Base-by-base conservation (phyloP, 495 filamentous ascomycete genomes). In the Penicillium waksmanii region DNA sequence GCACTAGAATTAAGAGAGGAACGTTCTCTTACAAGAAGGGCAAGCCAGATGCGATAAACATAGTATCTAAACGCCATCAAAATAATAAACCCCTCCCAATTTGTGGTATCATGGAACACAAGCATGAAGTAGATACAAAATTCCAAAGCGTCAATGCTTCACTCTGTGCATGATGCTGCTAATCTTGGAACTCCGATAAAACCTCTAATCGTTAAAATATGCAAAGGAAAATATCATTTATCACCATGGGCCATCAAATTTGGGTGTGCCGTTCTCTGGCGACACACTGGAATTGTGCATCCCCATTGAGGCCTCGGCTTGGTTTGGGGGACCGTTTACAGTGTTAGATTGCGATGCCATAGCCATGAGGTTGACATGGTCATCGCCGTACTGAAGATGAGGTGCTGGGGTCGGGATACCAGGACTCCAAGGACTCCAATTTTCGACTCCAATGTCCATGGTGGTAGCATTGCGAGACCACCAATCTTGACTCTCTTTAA, bases 401-500 rank as follows among this genome's bases (percentile, higher is more conserved):
- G 62, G 15, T 42, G 58, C 35, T n/a, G 48, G 54, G 12, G 5
- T 35, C 13, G 51, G 38, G 1, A 62, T 31, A 15, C 46, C n/a
- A 10, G 62, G 19, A 40, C 49, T 60, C 68, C 68, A 70, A 10
- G 53, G 38, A 5, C 56, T 65, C 84, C 84, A 86, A 51, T 75
- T 80, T 18, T 80, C 81, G 54, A 81, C 76, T 10, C 75, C 80
- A 12, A 80, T 56, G 8, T 67, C 70, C 42, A 82, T 62, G 7
- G 70, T 69, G 18, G 72, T 74, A 10, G 82, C 73, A 60, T 85
- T 82, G 7, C 74, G 70, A 43, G 82, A 66, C 84, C 83, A 86
- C 84, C 84, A 87, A 36, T 85, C 79, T 51, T 84, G 84, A 55
- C 78, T 83, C 44, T 83, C 79, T 49, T 81, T 77, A 7, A 85